Conservation (phyloP, 208 protist species). For the Blastocrithidia nonstop region DNA sequence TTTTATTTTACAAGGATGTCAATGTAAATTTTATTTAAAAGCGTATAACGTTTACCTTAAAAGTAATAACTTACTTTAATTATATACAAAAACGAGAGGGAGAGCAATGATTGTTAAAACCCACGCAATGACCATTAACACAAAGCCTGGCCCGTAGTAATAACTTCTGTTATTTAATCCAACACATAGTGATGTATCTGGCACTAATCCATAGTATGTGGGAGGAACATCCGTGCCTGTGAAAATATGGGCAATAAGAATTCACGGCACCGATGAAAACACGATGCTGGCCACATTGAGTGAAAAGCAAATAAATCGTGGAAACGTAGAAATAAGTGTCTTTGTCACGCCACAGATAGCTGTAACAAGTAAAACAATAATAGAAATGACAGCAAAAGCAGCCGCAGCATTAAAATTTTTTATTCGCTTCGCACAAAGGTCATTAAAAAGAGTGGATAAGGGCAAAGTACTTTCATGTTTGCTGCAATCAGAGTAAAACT, state of each 20-base stretch:
- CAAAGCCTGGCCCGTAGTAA: not conserved
- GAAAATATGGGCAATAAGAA: not conserved
- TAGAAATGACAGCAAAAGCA: not conserved
- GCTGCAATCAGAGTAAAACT: not conserved
- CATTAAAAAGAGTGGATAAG: too few species aligned
- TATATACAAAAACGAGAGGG: not conserved
- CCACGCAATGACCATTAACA: not conserved
- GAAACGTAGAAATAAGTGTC: not conserved
- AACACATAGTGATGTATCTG: not conserved
- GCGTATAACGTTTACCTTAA: not conserved
- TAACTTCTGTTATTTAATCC: not conserved
- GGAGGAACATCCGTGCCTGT: not conserved
- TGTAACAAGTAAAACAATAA: slow-evolving; percentile 1
- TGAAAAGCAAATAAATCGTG: not conserved
- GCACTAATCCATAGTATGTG: not conserved
- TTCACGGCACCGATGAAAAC: not conserved
- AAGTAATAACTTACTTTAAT: not conserved
- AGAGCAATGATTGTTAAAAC: not conserved
- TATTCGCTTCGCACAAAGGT: not conserved
- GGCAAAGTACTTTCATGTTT: too few species aligned
- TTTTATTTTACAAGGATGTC: not conserved
- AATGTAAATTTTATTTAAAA: not conserved
- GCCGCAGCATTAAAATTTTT: not conserved
- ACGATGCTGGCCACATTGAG: not conserved
- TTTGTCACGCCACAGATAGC: not conserved